Conservation (phyloP, 78 protist species). For the Speleostelium caveatum region DNA sequence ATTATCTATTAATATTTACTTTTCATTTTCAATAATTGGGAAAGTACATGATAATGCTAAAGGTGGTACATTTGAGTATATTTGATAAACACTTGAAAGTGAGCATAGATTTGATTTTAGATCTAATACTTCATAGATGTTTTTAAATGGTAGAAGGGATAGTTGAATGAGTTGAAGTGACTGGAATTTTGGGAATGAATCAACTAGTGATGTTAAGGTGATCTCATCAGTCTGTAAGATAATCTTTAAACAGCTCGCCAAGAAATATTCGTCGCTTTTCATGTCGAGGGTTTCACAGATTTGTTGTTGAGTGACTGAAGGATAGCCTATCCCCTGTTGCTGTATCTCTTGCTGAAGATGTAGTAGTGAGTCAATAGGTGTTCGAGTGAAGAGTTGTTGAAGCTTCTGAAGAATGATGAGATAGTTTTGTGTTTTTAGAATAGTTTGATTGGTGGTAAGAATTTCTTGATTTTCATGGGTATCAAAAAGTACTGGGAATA, state of each 20-base stretch:
- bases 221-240: slow-evolving; percentile 42
- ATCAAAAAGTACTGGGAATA: slow-evolving; percentile 37
- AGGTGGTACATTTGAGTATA: not conserved
- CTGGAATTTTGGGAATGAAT: slow-evolving; percentile 47
- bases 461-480: not conserved
- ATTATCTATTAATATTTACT: not conserved
- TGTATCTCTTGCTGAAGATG: slow-evolving; percentile 51
- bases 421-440: slow-evolving; percentile 42
- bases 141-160: slow-evolving; percentile 38
- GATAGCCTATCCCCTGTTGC: not conserved
- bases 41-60: slow-evolving; percentile 19
- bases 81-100: slow-evolving; percentile 22
- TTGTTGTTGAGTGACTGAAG: slow-evolving; percentile 25
- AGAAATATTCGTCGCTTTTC: slow-evolving; percentile 44
- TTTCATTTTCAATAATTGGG: not conserved
- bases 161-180: slow-evolving; percentile 49
- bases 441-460: not conserved
- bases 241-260: slow-evolving; percentile 16
- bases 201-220: slow-evolving; percentile 33
- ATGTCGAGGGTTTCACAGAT: slow-evolving; percentile 60
- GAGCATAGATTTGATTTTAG: slow-evolving; percentile 25
- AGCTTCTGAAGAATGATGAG: slow-evolving; percentile 32
- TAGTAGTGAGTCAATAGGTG: slow-evolving; percentile 31
- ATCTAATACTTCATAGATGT: slow-evolving; percentile 46
- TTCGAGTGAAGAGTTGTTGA: slow-evolving; percentile 37